phyloP scores from a whole-genome alignment of 805 yeast species.

The Nakazawaea laoshanensis region DNA sequence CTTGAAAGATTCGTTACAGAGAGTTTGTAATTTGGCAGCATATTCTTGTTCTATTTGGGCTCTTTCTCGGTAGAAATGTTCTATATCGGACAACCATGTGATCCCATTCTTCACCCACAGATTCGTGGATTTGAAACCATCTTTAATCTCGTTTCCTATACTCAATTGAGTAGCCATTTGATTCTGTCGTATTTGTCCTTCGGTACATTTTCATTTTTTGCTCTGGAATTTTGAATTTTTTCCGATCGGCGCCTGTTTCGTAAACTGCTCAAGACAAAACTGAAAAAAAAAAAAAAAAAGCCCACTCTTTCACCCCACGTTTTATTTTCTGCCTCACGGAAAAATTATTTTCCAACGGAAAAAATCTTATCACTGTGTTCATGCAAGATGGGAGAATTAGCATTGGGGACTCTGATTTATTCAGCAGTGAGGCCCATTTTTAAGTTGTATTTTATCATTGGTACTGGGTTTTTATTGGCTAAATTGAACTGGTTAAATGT shows the following conservation, averaged over 20 bases:
- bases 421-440: constrained; percentile 69
- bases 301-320: no score
- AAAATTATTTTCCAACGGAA: no score
- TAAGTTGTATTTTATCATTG: constrained; percentile 65
- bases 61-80: constrained; percentile 76
- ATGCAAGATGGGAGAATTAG: no score
- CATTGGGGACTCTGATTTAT: constrained; percentile 27
- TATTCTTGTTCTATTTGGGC: constrained; percentile 80
- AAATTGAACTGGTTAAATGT: constrained; percentile 50
- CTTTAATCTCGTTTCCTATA: constrained; percentile 71
- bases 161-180: constrained; percentile 15
- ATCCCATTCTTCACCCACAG: constrained; percentile 75
- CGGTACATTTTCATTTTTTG: no score
- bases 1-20: constrained; percentile 63
- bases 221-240: no score
- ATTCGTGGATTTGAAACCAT: constrained; percentile 67
- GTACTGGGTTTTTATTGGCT: constrained; percentile 57
- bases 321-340: no score
- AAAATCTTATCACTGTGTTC: no score
- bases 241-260: no score
- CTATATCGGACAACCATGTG: constrained; percentile 71
- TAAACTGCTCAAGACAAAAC: no score
- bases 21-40: constrained; percentile 51
- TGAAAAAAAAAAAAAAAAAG: no score
- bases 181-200: no score